Evolutionary conservation across 805 yeast species (phyloP), one percentile per base, ranked within the genome.

Genomic region (Saccharomycopsis lassenensis): DNA sequence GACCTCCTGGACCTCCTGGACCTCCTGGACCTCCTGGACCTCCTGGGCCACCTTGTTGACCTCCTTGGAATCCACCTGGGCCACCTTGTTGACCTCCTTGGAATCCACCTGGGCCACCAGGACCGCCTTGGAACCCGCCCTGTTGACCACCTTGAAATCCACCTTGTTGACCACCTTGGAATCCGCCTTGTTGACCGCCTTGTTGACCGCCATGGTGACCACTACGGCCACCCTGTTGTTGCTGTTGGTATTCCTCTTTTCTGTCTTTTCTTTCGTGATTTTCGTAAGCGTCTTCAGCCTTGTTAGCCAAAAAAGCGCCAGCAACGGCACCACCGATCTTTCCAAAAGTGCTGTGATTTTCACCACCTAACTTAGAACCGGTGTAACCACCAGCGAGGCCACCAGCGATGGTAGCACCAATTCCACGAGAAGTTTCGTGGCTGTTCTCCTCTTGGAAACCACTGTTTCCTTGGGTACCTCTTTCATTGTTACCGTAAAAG

Each of bases 221-320:
- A n/a, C n/a, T n/a, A n/a, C n/a, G n/a, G n/a, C n/a, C n/a, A n/a
- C n/a, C n/a, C n/a, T n/a, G n/a, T 26, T 33, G 29, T 30, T 30
- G 24, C 11, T 23, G 24, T 27, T 35, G 26, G 45, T 41, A 38
- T 8, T 39, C 43, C 30, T 37, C 44, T 25, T 38, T 29, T 36
- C 38, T 35, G 10, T 36, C 39, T 12, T 42, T 21, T 39, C 40
- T 37, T 34, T 42, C 34, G 36, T 39, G 43, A 36, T 56, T 45
- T 40, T 62, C 63, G 43, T 52, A 48, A 30, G 46, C 49, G 48
- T 67, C 62, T 48, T 64, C 69, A 23, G 62, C 44, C 54, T 71
- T 67, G 57, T 71, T 63, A 31, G 74, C 77, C 18, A 62, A 59
- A 37, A 69, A 45, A 6, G 76, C 77, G 52, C 78, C 78, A 21